A percentile compares a stretch with the other conserved stretches of the same genome.
Evolutionary conservation across 441 rosid species (phyloP).

Genomic region (Kokia cookei): DNA sequence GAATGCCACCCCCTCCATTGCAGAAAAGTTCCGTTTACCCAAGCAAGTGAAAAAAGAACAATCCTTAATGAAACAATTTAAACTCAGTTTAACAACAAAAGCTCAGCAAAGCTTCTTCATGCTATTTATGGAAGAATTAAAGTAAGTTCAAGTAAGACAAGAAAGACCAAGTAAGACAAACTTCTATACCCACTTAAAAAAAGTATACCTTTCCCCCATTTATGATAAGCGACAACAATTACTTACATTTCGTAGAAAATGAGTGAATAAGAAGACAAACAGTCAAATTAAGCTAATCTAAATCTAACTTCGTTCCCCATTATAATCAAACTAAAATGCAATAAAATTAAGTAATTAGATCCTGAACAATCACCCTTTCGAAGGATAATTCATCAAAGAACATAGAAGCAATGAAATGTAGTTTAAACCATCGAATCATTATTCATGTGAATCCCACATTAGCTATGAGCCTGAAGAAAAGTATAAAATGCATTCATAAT

Average conservation of each 20-base stretch:
- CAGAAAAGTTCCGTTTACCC: background rate
- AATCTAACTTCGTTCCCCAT: background rate
- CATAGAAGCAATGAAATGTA: background rate
- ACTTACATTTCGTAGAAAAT: background rate
- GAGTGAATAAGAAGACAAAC: background rate
- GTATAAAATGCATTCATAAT: background rate
- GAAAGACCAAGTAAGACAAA: background rate
- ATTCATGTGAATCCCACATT: background rate
- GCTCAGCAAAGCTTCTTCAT: background rate
- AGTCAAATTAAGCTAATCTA: background rate
- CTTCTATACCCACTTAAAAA: background rate
- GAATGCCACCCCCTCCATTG: constrained; percentile 21
- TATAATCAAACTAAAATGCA: background rate
- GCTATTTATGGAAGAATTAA: background rate
- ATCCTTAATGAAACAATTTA: background rate
- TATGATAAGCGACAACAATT: background rate
- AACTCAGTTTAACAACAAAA: background rate
- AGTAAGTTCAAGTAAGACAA: background rate
- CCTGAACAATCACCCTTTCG: background rate
- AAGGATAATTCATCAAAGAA: background rate
- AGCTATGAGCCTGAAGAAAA: background rate
- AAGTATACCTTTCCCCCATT: background rate
- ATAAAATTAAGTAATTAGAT: background rate
- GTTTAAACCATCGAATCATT: background rate
- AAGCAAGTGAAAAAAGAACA: background rate